Evolutionary conservation across 2,329 filamentous ascomycete species (phyloP), one percentile per base, ranked within the genome.

Genomic region (Rhinocladiella similis): DNA sequence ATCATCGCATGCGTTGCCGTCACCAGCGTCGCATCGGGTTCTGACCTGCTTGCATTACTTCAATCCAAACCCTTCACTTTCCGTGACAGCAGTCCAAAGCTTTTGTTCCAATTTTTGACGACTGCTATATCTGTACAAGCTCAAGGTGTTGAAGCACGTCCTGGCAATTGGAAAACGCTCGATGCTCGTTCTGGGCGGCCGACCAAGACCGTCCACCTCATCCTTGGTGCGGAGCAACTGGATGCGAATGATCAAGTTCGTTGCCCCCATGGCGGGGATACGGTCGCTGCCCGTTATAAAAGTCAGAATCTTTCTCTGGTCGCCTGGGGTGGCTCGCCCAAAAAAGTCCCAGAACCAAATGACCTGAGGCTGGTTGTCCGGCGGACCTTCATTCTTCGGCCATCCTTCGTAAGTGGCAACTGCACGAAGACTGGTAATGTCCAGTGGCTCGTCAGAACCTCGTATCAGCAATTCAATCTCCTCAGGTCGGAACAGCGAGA

Each of bases 241-340:
- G 22, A 67, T 59, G n/a, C 56, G 60, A 61, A 97, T 89, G 6
- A 86, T 81, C 50, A 96, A 77, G 62, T 87, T 91, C 6, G 90
- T 86, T 3, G 91, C 86, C 1, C 92, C 92, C 76, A 90, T 91
- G 4, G 92, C 91, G 0, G 92, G 92, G 53, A 96, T 92, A 19
- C 92, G 84, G 70, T 96, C 92, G 64, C 89, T 94, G 10, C 91
- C 91, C 0, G 92, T 96, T 63, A 97, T 88, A 69, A 97, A 97
- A 3, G 87, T 85, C 3, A 97, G 76, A 45, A 97, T 77, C 69
- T 87, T 89, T 29, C 91, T 82, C 72, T 96, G 92, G 58, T 89
- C 83, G 41, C 77, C 73, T 0, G 89, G 81, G 0, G 77, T 74
- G 0, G 89, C 86, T 33, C 78, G 76, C 62, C 84, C 79, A 63